Evolutionary conservation across 305 asterid species (phyloP).

Genomic region (Ajuga reptans): DNA sequence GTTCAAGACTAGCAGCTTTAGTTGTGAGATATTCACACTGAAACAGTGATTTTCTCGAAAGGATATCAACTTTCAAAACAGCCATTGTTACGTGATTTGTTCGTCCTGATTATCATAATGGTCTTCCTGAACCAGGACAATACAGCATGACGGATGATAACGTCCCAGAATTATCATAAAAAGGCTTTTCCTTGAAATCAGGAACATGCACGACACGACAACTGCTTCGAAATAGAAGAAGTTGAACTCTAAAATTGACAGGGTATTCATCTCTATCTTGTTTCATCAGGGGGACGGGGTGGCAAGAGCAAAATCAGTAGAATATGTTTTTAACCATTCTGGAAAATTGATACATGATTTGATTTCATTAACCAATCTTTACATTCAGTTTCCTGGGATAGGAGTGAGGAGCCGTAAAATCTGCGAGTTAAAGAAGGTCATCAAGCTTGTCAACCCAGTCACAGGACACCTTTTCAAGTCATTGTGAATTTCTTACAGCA

Average conservation of each 20-base stretch:
- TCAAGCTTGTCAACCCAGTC: neutral
- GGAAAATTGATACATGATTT: neutral
- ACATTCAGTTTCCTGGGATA: neutral
- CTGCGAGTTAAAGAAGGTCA: constrained; percentile 13
- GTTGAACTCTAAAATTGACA: neutral
- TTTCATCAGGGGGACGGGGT: neutral
- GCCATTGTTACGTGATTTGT: neutral
- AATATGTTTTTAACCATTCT: neutral
- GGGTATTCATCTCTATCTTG: neutral
- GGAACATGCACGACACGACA: neutral
- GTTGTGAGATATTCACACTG: neutral
- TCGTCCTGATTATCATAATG: neutral
- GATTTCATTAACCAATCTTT: neutral
- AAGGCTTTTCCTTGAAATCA: neutral
- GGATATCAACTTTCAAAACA: constrained; percentile 1
- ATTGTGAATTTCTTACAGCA: constrained; percentile 1
- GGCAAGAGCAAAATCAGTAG: constrained; percentile 1
- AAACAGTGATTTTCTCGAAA: constrained; percentile 2
- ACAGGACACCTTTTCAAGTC: neutral
- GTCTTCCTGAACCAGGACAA: neutral
- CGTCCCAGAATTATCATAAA: neutral
- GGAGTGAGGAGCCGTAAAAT: neutral
- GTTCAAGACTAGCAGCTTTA: neutral
- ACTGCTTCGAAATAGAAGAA: neutral
- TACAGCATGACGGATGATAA: neutral